These are phyloP conservation scores for Cryphonectria parasitica DNA, from an alignment of 2,329 filamentous ascomycete species.

Conservation along the genomic window DNA sequence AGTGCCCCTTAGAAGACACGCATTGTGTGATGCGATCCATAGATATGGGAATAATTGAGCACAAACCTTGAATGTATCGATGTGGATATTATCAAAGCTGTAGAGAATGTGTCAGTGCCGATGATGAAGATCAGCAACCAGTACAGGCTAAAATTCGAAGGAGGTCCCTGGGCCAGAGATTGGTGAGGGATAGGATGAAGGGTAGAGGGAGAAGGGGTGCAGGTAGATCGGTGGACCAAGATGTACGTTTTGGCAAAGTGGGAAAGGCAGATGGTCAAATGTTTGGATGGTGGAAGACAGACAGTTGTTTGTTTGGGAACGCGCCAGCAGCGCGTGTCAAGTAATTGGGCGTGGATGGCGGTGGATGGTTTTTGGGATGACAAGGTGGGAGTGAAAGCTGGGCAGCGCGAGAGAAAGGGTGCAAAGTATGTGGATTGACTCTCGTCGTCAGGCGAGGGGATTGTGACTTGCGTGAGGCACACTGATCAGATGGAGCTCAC, in stretches of 20 bases:
- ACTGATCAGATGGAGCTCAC: conserved; percentile 13
- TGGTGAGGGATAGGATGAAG: not conserved
- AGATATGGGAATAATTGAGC: not conserved
- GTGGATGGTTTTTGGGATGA: not conserved
- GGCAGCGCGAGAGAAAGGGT: not conserved
- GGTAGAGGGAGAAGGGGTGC: not conserved
- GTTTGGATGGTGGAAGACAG: not conserved
- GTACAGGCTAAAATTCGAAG: not conserved
- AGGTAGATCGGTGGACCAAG: not conserved
- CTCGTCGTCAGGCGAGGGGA: not conserved
- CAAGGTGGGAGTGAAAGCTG: not conserved
- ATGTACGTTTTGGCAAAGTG: not conserved
- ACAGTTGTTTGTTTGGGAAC: not conserved
- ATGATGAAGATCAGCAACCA: not conserved
- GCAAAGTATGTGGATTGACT: not conserved
- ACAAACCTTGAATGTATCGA: conserved; percentile 28
- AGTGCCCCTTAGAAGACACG: not conserved
- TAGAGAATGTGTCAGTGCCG: not conserved
- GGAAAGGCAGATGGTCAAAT: not conserved
- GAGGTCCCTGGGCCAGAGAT: not conserved
- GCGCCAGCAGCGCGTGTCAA: not conserved
- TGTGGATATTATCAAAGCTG: conserved; percentile 29
- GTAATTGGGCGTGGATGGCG: not conserved
- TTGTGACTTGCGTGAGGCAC: not conserved
- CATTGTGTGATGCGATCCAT: not conserved